Evolutionary conservation across 2,329 filamentous ascomycete genomes (phyloP).

Genomic region (Clarireedia hainanense): DNA sequence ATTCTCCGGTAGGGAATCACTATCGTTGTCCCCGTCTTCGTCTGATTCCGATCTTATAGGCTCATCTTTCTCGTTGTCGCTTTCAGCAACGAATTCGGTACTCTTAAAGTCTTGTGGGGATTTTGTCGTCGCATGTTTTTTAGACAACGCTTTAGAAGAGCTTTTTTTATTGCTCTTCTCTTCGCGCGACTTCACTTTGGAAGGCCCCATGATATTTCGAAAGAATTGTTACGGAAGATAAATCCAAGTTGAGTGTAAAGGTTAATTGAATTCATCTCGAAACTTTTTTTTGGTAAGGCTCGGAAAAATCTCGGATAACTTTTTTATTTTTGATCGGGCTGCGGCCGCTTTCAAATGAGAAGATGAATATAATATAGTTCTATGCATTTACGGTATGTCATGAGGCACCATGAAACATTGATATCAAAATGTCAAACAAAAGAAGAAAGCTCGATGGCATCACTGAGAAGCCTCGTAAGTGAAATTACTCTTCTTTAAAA

Average conservation of each 20-base stretch:
- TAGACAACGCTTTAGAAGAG: constrained; percentile 6
- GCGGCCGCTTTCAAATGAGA: neutral
- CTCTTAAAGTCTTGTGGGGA: constrained; percentile 18
- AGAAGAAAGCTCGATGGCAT: constrained; percentile 36
- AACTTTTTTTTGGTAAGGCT: constrained; percentile 15
- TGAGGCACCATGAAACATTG: neutral
- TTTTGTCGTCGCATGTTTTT: neutral
- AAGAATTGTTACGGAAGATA: neutral
- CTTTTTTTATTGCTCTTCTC: constrained; percentile 14
- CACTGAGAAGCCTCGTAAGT: constrained; percentile 31
- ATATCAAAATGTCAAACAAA: constrained; percentile 23
- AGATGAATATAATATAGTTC: neutral
- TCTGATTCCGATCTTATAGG: constrained; percentile 11
- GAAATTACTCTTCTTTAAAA: neutral
- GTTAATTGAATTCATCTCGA: constrained; percentile 1
- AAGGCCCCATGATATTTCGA: constrained; percentile 12
- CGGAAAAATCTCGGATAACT: constrained; percentile 10
- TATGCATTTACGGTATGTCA: neutral
- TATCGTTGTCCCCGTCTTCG: constrained; percentile 20
- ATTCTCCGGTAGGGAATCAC: constrained; percentile 16
- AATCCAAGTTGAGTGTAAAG: neutral
- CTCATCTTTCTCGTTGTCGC: constrained; percentile 22
- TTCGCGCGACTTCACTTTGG: constrained; percentile 15
- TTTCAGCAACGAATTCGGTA: constrained; percentile 24
- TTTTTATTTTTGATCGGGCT: constrained; percentile 11